Base-by-base conservation (phyloP, 169 alveolate species). In the Neospora caninum region DNA sequence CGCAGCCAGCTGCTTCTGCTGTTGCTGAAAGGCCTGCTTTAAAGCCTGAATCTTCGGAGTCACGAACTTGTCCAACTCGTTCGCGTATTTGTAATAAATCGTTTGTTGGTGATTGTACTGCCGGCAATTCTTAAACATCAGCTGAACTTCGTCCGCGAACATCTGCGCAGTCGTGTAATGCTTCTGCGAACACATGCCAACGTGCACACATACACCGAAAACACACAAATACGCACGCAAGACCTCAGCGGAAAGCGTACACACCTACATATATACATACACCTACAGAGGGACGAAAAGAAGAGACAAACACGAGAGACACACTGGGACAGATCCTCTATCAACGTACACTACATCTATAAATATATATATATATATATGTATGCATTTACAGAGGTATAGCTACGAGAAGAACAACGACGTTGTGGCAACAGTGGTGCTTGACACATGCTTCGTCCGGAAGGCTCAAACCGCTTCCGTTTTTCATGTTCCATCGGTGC, bases 61-160 rank as follows among this genome's bases (percentile, higher is more conserved):
- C 27, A 64, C 49, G 67, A n/a, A 58, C 86, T 58, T 88, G 0
- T 88, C 54, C 69, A 99, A 96, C 95, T 97, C 98, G 91, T 98
- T 97, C 36, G 99, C 99, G 94, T 98, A 97, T 96, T 98, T 98
- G 96, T 98, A 98, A 97, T 98, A 98, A 43, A 98, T 98, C 43
- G 99, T 98, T 73, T 98, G 98, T 9, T 98, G 97, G 36, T 98
- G 96, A 96, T 99, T 99, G 96, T 98, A 99, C 73, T 91, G 94
- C 92, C 99, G 97, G 91, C 99, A 98, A 97, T 99, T 99, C 92
- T 96, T 98, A 93, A 98, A 99, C 96, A 99, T 99, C 88, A 98
- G 95, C 93, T 97, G 98, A 38, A 99, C 97, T 91, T 99, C 99
- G 67, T 97, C 97, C 13, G 98, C 98, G 94, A 99, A 99, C 64